Base-by-base conservation (phyloP, 129 eudicot species). In the Tagetes erecta region DNA sequence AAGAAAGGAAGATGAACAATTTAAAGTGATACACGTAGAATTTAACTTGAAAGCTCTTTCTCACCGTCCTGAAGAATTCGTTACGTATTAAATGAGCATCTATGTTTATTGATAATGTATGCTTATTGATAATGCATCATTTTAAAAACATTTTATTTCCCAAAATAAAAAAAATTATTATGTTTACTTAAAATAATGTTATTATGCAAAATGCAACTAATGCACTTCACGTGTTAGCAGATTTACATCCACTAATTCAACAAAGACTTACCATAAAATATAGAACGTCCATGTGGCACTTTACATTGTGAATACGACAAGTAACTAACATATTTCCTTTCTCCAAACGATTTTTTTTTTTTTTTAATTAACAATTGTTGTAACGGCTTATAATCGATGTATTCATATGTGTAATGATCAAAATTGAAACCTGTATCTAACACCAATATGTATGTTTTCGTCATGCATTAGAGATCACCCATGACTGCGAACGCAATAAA, bases 281-380 rank as follows among this genome's bases (percentile, higher is more conserved):
- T 13, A 50, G 8, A 39, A n/a, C 33, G 65, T 63, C 47, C 35
- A 51, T 31, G 7, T n/a, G 59, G 34, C 63, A 52, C 56, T 50
- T 78, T 78, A n/a, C 34, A 51, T n/a, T 63, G 47, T 64, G 77
- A 70, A 31, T 10, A 41, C 36, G 81, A 60, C 76, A 14, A 58
- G 76, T 71, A 71, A 63, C 71, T n/a, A 49, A 78, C 64, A 44
- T 64, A 6, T 78, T 51, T 37, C 66, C 66, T 64, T 42, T 64
- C 34, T n/a, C 46, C 44, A 41, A 12, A 6, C 1, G 64, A 50
- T 71, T 64, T 31, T 58, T 58, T 58, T 6, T 58, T 10, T 40
- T 31, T 58, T 20, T 20, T 20, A 20, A 20, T 20, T 20, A 20
- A 20, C 27, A 20, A 20, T 20, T 20, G 27, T 20, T 20, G 27